phyloP scores from a whole-genome alignment of 495 filamentous ascomycete genomes.

The Oidiodendron maius region DNA sequence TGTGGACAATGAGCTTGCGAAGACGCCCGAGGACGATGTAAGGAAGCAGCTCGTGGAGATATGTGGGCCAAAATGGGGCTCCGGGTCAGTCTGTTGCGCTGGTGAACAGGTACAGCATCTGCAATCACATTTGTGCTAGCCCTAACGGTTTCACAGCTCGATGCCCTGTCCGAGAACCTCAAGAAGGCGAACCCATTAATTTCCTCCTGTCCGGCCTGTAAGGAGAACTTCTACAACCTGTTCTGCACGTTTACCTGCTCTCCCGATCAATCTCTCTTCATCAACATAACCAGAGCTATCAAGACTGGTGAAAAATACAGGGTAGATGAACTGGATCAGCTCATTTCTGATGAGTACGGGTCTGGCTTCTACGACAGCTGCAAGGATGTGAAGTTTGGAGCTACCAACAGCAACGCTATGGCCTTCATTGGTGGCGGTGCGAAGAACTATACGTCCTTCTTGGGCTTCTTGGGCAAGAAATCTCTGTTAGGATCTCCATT shows the following conservation, averaged over 20 bases:
- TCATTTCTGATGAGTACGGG: conserved; percentile 84
- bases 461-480: conserved; percentile 89
- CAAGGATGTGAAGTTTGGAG: conserved; percentile 96
- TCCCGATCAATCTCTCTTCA: conserved; percentile 88
- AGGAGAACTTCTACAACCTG: conserved; percentile 93
- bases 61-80: conserved; percentile 79
- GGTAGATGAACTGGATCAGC: conserved; percentile 83
- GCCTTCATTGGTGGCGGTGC: conserved; percentile 92
- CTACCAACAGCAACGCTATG: conserved; percentile 87
- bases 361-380: conserved; percentile 92
- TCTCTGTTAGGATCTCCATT: conserved; percentile 78
- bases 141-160: conserved; percentile 45
- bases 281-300: conserved; percentile 81
- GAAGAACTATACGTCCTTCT: conserved; percentile 76
- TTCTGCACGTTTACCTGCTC: conserved; percentile 98
- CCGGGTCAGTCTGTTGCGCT: conserved; percentile 78
- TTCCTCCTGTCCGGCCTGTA: conserved; percentile 88
- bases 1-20: conserved; percentile 83
- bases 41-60: conserved; percentile 74
- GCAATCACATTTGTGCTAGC: no score
- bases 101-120: conserved; percentile 59
- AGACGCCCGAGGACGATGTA: conserved; percentile 60
- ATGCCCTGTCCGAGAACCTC: conserved; percentile 71
- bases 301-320: conserved; percentile 60
- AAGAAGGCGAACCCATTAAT: conserved; percentile 85